These are phyloP conservation scores for Calonectria hawksworthii DNA, from an alignment of 2,329 filamentous ascomycete genomes.

Conservation along the genomic window DNA sequence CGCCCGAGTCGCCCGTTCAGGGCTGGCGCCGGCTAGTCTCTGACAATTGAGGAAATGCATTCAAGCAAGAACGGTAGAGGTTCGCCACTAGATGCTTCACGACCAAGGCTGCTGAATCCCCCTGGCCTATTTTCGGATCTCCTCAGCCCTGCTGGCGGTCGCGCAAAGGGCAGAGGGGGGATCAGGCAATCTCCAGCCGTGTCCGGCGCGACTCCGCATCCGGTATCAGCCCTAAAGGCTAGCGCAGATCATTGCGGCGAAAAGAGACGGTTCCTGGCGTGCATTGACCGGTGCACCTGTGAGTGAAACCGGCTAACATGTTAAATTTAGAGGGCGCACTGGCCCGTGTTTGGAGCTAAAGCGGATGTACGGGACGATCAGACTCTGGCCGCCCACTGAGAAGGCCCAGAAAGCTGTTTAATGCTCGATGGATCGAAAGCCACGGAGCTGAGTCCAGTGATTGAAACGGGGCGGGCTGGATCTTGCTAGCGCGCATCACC, in stretches of 20 bases:
- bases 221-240: neutral
- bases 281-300: neutral
- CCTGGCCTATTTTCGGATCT: neutral
- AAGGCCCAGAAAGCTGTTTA: neutral
- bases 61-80: neutral
- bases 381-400: neutral
- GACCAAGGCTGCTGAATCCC: neutral
- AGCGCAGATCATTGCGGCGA: constrained; percentile 3
- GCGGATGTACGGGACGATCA: neutral
- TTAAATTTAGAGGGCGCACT: neutral
- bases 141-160: neutral
- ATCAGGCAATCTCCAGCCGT: neutral
- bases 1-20: neutral
- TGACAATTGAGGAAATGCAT: neutral
- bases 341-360: neutral
- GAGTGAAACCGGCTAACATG: neutral
- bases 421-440: neutral
- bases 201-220: neutral
- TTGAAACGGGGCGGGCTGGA: neutral
- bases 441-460: neutral
- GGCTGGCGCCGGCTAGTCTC: neutral
- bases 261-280: neutral
- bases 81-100: neutral
- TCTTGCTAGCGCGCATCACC: neutral
- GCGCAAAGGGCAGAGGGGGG: neutral